Base-by-base conservation (phyloP, 768 basidiomycete genomes). In the Punctularia strigosozonata region DNA sequence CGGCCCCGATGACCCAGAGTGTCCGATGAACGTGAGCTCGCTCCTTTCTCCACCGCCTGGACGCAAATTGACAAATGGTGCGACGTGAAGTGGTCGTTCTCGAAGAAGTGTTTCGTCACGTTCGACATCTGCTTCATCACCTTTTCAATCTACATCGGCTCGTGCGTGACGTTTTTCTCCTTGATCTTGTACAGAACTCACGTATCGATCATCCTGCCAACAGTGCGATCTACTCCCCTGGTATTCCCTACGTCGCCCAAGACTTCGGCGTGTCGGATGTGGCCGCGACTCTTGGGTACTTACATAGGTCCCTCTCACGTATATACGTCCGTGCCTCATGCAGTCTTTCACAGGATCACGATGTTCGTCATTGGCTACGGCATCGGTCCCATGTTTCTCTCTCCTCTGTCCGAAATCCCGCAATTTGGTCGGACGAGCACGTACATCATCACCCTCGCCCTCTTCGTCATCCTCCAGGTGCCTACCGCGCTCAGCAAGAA, bases 111-210 rank as follows among this genome's bases (percentile, higher is more conserved):
- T 21, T 56, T 59, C 36, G 55, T 60, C 12, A 52, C 57, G 14
- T 56, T 54, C 37, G 50, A 50, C 28, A 56, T 60, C n/a, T 56
- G 55, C 33, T 43, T 60, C 32, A 42, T 62, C 35, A 60, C 59
- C 1, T 54, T 59, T 40, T 47, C 50, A 34, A 50, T 60, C 20
- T 62, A 60, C 45, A 54, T 61, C 41, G 60, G 59, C 37, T 56
- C 59, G 7, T n/a, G n/a, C n/a, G n/a, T n/a, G n/a, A n/a, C n/a
- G n/a, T n/a, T n/a, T n/a, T n/a, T n/a, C n/a, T n/a, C n/a, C n/a
- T n/a, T n/a, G n/a, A n/a, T n/a, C n/a, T n/a, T n/a, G n/a, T n/a
- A n/a, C n/a, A n/a, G n/a, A n/a, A n/a, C n/a, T n/a, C n/a, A n/a
- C n/a, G n/a, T n/a, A n/a, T 53, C 54, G 14, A 59, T 61, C 31